Base-by-base conservation (phyloP, 139 green algal genomes). In the Coelastrella sp. region DNA sequence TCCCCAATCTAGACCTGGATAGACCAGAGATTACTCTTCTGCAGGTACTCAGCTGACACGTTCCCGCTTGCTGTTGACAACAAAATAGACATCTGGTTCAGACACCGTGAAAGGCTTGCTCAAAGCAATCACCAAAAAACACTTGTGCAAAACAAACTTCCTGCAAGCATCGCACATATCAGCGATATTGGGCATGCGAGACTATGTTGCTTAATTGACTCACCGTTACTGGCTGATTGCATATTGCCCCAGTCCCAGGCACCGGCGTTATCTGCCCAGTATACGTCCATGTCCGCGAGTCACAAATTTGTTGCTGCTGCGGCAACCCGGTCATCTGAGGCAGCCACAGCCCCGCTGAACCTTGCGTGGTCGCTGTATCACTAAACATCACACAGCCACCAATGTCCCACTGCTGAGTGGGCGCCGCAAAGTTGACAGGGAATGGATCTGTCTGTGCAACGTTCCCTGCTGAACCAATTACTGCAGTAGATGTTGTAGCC, bases 401-500 rank as follows among this genome's bases (percentile, higher is more conserved):
- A 17, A 88, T 88, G 54, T 88, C 83, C 83, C 83, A 88, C 54
- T 80, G 68, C 83, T 88, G 83, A 4, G 83, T 88, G 3, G 83
- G 68, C 5, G n/a, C 22, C 8, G 20, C 17, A 17, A 88, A 88
- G 68, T 88, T 22, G 7, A 88, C 32, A 5, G 66, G 83, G 13
- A 64, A 20, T 1, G 47, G 3, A 4, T 58, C 3, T 20, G 47
- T 80, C 13, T 61, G 57, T 14, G 83, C 83, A 11, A 68, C 23
- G 16, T 88, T 88, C 66, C 83, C 83, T 16, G 68, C 20, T n/a
- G 83, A n/a, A 7, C 19, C 32, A 10, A 80, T 14, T 3, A 81
- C 68, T 14, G 6, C 57, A 56, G 83, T 64, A 58, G 83, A 57
- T n/a, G 23, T 76, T 2, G 83, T 80, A 14, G 83, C 83, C 47